Percentiles rank a stretch among this genome's conserved stretches.
phyloP scores from a whole-genome alignment of 805 yeast genomes.

The Candida multigemmis region DNA sequence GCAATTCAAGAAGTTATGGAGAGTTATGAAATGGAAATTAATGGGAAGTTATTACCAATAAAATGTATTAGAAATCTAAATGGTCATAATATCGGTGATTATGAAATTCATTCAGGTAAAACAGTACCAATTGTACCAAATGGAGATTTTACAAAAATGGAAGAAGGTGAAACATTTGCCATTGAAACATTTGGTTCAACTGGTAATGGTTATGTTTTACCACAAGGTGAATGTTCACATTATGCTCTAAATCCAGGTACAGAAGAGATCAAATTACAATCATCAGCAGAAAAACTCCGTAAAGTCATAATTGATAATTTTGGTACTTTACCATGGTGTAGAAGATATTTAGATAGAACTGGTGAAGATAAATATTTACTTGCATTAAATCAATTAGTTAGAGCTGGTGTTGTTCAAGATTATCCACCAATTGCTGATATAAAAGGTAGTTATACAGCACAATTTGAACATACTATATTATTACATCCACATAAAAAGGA shows the following conservation, averaged over 20 bases:
- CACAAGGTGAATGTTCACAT: slow-evolving; percentile 91
- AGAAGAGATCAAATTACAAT: slow-evolving; percentile 34
- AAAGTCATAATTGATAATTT: slow-evolving; percentile 68
- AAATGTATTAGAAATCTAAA: slow-evolving; percentile 86
- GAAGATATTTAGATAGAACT: slow-evolving; percentile 82
- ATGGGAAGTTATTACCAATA: slow-evolving; percentile 78
- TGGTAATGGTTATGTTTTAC: slow-evolving; percentile 82
- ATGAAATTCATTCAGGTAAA: slow-evolving; percentile 86
- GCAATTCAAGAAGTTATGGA: slow-evolving; percentile 97
- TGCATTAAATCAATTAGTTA: slow-evolving; percentile 79
- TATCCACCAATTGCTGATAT: slow-evolving; percentile 88
- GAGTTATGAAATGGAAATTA: slow-evolving; percentile 83
- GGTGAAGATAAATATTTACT: slow-evolving; percentile 89
- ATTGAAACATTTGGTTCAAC: slow-evolving; percentile 98
- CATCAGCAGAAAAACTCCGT: slow-evolving; percentile 62
- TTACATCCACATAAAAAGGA: slow-evolving; percentile 89
- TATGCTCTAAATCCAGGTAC: slow-evolving; percentile 59
- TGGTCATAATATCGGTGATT: slow-evolving; percentile 89
- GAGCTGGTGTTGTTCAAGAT: slow-evolving; percentile 81
- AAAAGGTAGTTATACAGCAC: slow-evolving; percentile 88
- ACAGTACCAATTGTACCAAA: slow-evolving; percentile 94
- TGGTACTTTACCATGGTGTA: slow-evolving; percentile 95
- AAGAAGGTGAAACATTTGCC: slow-evolving; percentile 96
- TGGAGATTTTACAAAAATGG: slow-evolving; percentile 95
- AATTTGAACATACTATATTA: slow-evolving; percentile 88